Evolutionary conservation across 345 rosid genomes (phyloP).

Genomic region (Garcia nutans): DNA sequence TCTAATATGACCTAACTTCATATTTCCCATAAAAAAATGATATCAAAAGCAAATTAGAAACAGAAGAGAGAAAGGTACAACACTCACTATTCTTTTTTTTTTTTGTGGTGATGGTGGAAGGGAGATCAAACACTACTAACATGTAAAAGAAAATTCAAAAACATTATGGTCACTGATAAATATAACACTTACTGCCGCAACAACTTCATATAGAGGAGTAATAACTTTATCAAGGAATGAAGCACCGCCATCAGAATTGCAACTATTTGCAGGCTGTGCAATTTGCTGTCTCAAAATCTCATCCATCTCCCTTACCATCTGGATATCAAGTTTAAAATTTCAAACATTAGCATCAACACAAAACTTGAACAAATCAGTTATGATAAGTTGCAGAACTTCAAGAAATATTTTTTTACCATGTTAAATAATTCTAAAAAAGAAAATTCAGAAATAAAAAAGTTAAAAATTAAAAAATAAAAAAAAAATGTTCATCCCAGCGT

Average conservation of each 20-base stretch:
- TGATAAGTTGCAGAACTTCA: neutral
- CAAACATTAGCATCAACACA: neutral
- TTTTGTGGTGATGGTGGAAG: neutral
- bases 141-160: neutral
- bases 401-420: neutral
- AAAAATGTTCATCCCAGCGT: neutral
- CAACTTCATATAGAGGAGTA: conserved; percentile 74
- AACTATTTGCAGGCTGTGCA: conserved; percentile 81
- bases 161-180: neutral
- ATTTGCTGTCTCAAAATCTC: conserved; percentile 63
- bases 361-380: neutral
- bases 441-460: neutral
- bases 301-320: conserved; percentile 99
- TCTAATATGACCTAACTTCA: neutral
- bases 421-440: neutral
- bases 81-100: neutral
- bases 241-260: conserved; percentile 54
- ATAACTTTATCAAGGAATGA: conserved; percentile 83
- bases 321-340: conserved; percentile 20
- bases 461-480: neutral
- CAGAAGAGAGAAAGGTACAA: neutral
- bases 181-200: conserved; percentile 70
- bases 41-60: neutral
- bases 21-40: neutral
- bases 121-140: neutral